Conservation (phyloP, 2,329 filamentous ascomycete genomes). For the Arthrobotrys sinensis region DNA sequence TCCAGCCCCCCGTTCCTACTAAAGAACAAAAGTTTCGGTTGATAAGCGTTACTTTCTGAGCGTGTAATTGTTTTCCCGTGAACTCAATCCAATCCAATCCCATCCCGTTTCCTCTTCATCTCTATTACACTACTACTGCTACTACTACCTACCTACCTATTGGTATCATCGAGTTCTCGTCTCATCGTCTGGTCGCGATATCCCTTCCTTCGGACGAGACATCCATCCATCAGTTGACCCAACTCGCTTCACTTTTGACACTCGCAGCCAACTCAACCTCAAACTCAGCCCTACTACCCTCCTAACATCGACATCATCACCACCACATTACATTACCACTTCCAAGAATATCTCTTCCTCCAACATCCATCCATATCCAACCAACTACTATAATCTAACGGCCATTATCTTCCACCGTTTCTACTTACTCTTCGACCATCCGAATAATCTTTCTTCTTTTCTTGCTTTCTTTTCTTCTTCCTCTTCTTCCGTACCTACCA, state of each 20-base stretch:
- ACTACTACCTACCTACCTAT: neutral
- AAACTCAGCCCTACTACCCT: conserved; percentile 51
- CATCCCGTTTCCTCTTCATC: neutral
- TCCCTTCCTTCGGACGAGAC: neutral
- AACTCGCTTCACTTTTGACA: neutral
- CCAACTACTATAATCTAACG: conserved; percentile 8
- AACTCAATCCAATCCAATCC: conserved; percentile 29
- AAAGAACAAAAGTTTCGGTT: conserved; percentile 49
- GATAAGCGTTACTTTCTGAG: conserved; percentile 58
- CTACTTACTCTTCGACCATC: conserved; percentile 12
- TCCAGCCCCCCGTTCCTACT: neutral
- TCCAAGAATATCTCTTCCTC: conserved; percentile 25
- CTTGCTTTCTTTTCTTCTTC: conserved; percentile 22
- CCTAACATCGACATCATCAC: conserved; percentile 3
- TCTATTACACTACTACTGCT: neutral
- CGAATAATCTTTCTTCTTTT: conserved; percentile 4
- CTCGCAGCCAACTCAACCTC: conserved; percentile 22
- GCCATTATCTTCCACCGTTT: too few species aligned
- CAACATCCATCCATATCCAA: neutral
- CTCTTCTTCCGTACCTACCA: conserved; percentile 9
- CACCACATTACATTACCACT: neutral
- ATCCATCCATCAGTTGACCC: neutral
- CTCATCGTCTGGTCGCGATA: conserved; percentile 10
- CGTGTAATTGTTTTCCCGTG: conserved; percentile 43
- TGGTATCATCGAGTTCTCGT: neutral